These are phyloP conservation scores for Candida albicans DNA, from an alignment of 1,139 yeast genomes.

Conservation along the genomic window DNA sequence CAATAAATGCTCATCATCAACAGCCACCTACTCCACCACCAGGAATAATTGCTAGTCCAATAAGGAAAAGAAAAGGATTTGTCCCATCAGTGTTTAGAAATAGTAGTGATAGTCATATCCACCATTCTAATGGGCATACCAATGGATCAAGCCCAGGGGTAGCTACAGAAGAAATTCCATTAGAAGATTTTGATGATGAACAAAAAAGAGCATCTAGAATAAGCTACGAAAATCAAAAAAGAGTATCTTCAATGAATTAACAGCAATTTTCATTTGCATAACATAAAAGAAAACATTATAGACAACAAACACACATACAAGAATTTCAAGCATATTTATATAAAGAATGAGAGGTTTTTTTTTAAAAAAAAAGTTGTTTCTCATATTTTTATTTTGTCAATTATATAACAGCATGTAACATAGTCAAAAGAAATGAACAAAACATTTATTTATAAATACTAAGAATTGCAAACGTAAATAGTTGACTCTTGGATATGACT, in stretches of 20 bases:
- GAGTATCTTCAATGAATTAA: slow-evolving; percentile 14
- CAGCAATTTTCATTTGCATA: neutral
- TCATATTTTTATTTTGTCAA: no score
- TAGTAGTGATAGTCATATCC: slow-evolving; percentile 9
- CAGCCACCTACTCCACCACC: slow-evolving; percentile 17
- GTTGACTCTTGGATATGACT: no score
- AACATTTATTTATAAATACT: no score
- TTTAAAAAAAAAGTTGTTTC: no score
- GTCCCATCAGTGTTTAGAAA: slow-evolving; percentile 12
- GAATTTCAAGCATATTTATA: neutral
- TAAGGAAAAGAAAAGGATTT: slow-evolving; percentile 9
- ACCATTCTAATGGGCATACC: neutral
- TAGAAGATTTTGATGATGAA: slow-evolving; percentile 43
- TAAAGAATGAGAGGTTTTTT: no score
- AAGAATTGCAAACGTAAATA: no score
- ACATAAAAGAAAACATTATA: no score
- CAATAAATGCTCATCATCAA: neutral
- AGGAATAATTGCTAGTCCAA: slow-evolving; percentile 9
- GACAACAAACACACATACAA: no score
- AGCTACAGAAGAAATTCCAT: slow-evolving; percentile 50
- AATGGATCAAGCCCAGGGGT: slow-evolving; percentile 17
- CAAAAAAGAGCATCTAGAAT: slow-evolving; percentile 24
- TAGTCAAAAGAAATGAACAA: no score
- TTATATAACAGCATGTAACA: no score
- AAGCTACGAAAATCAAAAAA: slow-evolving; percentile 24